phyloP scores from a whole-genome alignment of 192 early-diverging fungal genomes.

The Lobosporangium transversale region DNA sequence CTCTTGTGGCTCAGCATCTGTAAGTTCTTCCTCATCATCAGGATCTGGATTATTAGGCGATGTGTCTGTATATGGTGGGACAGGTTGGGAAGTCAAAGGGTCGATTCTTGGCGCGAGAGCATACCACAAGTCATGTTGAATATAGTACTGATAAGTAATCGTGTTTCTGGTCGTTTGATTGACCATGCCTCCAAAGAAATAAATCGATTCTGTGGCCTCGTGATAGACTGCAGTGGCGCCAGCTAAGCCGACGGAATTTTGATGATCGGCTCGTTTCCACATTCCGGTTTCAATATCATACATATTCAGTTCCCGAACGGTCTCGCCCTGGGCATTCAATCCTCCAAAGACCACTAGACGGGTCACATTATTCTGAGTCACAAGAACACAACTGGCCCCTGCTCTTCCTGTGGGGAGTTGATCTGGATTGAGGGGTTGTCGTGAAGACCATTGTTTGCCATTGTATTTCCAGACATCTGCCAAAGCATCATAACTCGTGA shows the following conservation, averaged over 20 bases:
- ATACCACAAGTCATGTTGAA: conserved; percentile 45
- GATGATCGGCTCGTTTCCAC: conserved; percentile 18
- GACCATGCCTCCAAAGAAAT: conserved; percentile 53
- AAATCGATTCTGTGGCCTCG: conserved; percentile 40
- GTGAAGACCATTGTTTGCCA: conserved; percentile 20
- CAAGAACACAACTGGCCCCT: conserved; percentile 17
- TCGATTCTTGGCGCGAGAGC: conserved; percentile 30
- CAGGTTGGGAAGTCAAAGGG: conserved; percentile 10
- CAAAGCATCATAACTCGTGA: conserved; percentile 2
- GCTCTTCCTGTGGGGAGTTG: neutral
- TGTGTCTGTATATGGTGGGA: neutral
- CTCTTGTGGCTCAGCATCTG: neutral
- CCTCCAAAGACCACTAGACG: conserved; percentile 34
- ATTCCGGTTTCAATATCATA: conserved; percentile 3
- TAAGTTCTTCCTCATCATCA: neutral
- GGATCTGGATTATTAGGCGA: neutral
- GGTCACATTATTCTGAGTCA: conserved; percentile 17
- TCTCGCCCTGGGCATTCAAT: conserved; percentile 6
- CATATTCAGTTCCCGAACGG: conserved; percentile 19
- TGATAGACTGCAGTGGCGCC: conserved; percentile 43
- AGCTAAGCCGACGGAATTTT: conserved; percentile 44
- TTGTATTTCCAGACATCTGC: conserved; percentile 41
- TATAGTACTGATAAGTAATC: conserved; percentile 31
- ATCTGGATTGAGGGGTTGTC: conserved; percentile 3
- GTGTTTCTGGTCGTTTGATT: conserved; percentile 38